Base-by-base conservation (phyloP, 305 asterid species). In the Fraxinus sp. region DNA sequence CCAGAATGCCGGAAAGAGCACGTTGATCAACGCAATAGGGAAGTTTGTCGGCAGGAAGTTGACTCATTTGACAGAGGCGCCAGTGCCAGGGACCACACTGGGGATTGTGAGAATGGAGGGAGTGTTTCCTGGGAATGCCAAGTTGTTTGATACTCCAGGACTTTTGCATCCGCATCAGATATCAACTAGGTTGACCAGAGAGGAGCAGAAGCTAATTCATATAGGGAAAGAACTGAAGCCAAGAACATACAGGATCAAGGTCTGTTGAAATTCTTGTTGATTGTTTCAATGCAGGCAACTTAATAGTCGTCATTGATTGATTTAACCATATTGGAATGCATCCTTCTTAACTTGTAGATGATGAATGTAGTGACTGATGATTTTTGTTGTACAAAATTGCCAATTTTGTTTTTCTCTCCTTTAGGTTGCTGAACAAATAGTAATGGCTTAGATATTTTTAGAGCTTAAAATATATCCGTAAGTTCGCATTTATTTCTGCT, bases 81-180 rank as follows among this genome's bases (percentile, higher is more conserved):
- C 97, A 0, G 93, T 94, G 32, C 97, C 95, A 1, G 97, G 99
- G 22, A 96, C 98, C 10, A 96, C 98, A 1, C 82, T 94, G 86
- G 98, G 99, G 81, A 96, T 94, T 79, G 62, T 94, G 86, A 94
- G 94, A 89, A 90, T 92, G 82, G 99, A 96, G 82, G 98, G 98
- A 37, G 94, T 91, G 85, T 95, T 96, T 87, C 98, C 97, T 16
- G 93, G 93, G 81, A 96, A 90, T 82, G 94, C 94, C 74, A 94
- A 91, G 89, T 72, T 96, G 89, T 94, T 93, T 22, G 98, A 94
- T 84, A 96, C 99, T 13, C 99, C 98, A 0, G 97, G 98, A 76
- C 95, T 96, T 68, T 87, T 96, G 86, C 95, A 96, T 81, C 98
- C 98, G 32, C 95, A 93, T 88, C 98, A 93, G 91, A 89, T 96